Evolutionary conservation across 768 basidiomycete species (phyloP), one percentile per base, ranked within the genome.

Genomic region (Kwoniella bestiolae): DNA sequence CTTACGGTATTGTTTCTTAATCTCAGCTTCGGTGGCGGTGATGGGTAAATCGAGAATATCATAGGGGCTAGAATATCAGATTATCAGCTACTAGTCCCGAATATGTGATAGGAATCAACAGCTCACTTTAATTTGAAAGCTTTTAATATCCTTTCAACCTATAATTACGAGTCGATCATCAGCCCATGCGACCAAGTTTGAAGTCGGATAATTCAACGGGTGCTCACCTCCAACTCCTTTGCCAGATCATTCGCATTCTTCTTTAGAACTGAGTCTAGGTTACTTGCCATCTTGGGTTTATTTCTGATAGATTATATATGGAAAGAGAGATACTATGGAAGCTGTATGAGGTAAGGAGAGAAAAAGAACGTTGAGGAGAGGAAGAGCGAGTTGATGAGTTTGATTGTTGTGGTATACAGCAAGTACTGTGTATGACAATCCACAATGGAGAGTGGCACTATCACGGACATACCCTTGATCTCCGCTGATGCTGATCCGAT

Each of bases 121-220:
- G 82, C 88, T 71, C 64, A 95, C 94, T 98, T 99, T 73, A 98
- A 86, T 81, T 93, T 98, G 86, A 99, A 98, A 0, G 94, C 89
- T 73, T 88, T 90, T 53, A 98, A 83, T 69, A 99, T 92, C 26
- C 96, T 88, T 63, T 95, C 92, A 28, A 83, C 83, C 81, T 82
- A 62, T 6, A 56, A 26, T 12, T 26, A 11, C 12, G 21, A 41
- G 35, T 53, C 8, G 0, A 26, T 21, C 12, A 12, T 61, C 25
- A 62, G 55, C 47, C 1, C 0, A 41, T 52, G 14, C 38, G 58
- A 49, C 67, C 69, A 70, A 31, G 45, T 35, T 29, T 28, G 29
- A 9, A 35, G 44, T 21, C 50, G 32, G 23, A 9, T 23, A 25
- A n/a, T 52, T 49, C 9, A 29, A 46, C 2, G 32, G 23, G 25